Base-by-base conservation (phyloP, 345 rosid genomes). In the Crucihimalaya himalaica region DNA sequence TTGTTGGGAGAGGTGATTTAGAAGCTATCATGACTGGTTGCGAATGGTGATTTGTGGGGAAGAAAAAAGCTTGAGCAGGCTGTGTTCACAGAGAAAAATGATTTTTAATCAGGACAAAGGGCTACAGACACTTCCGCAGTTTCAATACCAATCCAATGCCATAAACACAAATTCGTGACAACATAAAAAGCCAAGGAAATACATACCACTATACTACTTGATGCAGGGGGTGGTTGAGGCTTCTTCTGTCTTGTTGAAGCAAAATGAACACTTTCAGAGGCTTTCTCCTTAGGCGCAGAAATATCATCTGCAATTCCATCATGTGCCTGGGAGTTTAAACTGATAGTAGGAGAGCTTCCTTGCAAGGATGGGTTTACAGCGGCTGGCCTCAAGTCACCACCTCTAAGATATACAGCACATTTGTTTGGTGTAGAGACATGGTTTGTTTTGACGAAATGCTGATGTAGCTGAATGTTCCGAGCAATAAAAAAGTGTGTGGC, bases 401-500 rank as follows among this genome's bases (percentile, higher is more conserved):
- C 81, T 15, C 52, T 66, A 9, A 61, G 27, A 51, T 78, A 37
- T 40, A 74, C 67, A 66, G 82, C 76, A 78, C 59, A 78, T 35
- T 77, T 50, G 66, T 73, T 60, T 15, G 86, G 73, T 47, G 79
- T 75, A 81, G 83, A 79, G 73, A 64, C 78, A 39, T 72, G 79
- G 46, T 72, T 85, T 79, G 73, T 72, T 81, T 79, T 80, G 52
- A 70, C 15, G 11, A 74, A 70, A 25, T 86, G 86, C 82, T 84
- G 92, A 75, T 82, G 83, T 57, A 72, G 76, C 47, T 63, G 86
- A 75, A 87, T 81, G 63, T 77, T 87, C 42, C 72, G 79, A 57
- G 92, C 89, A 77, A 87, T 84, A 78, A 80, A 70, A 64, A 69
- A 65, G 68, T 87, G 92, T 67, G 85, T 80, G 67, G 85, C 76